Base-by-base conservation (phyloP, 176 grass and related monocot species). In the Phyllostachys edulis region DNA sequence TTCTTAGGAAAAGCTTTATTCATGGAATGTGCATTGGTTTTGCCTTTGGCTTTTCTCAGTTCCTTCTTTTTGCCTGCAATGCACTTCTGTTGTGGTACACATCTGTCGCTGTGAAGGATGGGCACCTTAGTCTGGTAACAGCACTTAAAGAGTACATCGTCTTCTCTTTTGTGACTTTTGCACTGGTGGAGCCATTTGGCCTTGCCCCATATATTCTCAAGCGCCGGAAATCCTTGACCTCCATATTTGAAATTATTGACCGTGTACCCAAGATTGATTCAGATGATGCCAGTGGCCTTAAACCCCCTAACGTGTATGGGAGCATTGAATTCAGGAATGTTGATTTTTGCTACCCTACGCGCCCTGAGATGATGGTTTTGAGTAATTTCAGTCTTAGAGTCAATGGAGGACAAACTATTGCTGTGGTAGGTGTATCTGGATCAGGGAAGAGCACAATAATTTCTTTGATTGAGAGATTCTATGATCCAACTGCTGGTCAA, bases 131-230 rank as follows among this genome's bases (percentile, higher is more conserved):
- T 70, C 80, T 99, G 49, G 69, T 85, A 67, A 96, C 93, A 47
- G 96, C 91, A 18, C 85, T 99, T 71, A 99, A 99, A 87, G 96
- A 99, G 85, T 99, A 96, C 84, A 94, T 96, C 5, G 96, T 99
- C 40, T 99, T 99, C 52, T 96, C 96, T 71, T 99, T 96, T 77
- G 91, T 83, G 10, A 91, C 96, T 13, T 99, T 94, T 76, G 96
- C 96, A 23, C 70, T 99, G 29, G 93, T 99, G 83, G 93, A 99
- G 47, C 93, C 96, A 88, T 99, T 99, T 79, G 96, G 96, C 39
- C 96, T 99, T 84, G 96, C 96, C 11, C 96, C 96, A 44, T 99
- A 99, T 73, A 99, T 99, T 85, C 91, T 96, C 40, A 99, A 96
- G 64, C 85, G 86, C 12, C 79, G 91, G 81, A 96, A 96, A 85